Conservation (phyloP, 257 asterid genomes). For the Cinchona pubescens region DNA sequence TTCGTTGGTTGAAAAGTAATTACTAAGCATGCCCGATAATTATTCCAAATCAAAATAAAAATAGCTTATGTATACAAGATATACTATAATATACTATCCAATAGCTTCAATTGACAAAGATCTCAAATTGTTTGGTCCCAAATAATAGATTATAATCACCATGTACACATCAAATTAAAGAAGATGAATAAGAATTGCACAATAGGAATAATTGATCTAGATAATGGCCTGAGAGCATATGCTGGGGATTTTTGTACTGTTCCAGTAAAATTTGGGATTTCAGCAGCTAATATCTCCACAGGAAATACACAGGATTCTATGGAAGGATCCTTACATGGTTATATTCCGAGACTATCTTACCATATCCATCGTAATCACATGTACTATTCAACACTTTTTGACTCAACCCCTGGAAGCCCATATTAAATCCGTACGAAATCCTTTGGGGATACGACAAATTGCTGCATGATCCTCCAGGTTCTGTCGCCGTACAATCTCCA, state of each 20-base stretch:
- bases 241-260: background rate
- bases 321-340: slow-evolving; percentile 43
- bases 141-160: background rate
- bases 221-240: background rate
- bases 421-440: slow-evolving; percentile 52
- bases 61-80: too few relatives aligned
- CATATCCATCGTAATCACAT: slow-evolving; percentile 35
- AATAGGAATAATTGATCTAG: background rate
- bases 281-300: slow-evolving; percentile 35
- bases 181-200: background rate
- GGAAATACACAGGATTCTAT: slow-evolving; percentile 30
- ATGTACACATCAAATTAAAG: background rate
- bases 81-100: too few relatives aligned
- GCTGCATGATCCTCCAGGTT: slow-evolving; percentile 24
- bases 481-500: slow-evolving; percentile 47
- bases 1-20: too few relatives aligned
- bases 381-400: slow-evolving; percentile 44
- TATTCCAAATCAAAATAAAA: too few relatives aligned
- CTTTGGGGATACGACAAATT: slow-evolving; percentile 4
- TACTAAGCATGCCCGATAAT: too few relatives aligned
- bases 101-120: background rate
- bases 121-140: background rate
- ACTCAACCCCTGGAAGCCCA: slow-evolving; percentile 35
- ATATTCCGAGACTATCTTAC: slow-evolving; percentile 7
- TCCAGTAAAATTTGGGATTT: background rate